These are phyloP conservation scores for Dendrobium huoshanense DNA, from an alignment of 106 monocot genomes.

Conservation along the genomic window DNA sequence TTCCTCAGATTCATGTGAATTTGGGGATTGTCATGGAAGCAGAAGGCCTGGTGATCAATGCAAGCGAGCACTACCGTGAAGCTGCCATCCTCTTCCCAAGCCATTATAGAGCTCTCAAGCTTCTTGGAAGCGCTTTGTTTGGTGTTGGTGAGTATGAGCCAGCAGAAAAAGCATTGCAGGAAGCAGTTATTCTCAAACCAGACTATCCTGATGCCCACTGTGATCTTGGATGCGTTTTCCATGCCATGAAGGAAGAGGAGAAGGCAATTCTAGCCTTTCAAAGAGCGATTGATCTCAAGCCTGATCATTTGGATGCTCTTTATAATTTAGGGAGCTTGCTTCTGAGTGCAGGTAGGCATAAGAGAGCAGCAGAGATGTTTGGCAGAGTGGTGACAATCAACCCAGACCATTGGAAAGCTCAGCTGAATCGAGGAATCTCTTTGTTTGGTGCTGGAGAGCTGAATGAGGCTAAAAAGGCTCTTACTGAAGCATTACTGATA, in stretches of 20 bases:
- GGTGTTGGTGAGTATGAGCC: constrained; percentile 21
- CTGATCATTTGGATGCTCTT: constrained; percentile 21
- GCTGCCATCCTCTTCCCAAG: constrained; percentile 29
- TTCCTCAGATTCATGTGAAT: constrained; percentile 40
- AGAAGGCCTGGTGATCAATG: constrained; percentile 31
- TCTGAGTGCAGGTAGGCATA: constrained; percentile 15
- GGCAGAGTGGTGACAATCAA: constrained; percentile 18
- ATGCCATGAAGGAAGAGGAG: constrained; percentile 24
- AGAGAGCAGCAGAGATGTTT: constrained; percentile 29
- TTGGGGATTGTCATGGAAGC: constrained; percentile 27
- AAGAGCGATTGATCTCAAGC: constrained; percentile 23
- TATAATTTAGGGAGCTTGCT: constrained; percentile 31
- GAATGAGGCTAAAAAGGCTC: constrained; percentile 16
- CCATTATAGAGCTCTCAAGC: constrained; percentile 34
- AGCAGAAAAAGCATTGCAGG: constrained; percentile 27
- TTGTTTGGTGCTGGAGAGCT: constrained; percentile 26
- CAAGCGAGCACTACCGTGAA: constrained; percentile 32
- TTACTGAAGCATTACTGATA: constrained; percentile 20
- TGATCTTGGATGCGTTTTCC: constrained; percentile 31
- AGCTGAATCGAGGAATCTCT: constrained; percentile 20
- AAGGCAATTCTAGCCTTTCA: constrained; percentile 21
- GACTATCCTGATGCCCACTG: constrained; percentile 35
- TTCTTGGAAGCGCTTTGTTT: constrained; percentile 24
- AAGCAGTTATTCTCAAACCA: constrained; percentile 17
- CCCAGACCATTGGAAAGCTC: constrained; percentile 31